These are phyloP conservation scores for Casuarina cunninghamiana DNA, from an alignment of 306 rosid genomes.

Conservation along the genomic window DNA sequence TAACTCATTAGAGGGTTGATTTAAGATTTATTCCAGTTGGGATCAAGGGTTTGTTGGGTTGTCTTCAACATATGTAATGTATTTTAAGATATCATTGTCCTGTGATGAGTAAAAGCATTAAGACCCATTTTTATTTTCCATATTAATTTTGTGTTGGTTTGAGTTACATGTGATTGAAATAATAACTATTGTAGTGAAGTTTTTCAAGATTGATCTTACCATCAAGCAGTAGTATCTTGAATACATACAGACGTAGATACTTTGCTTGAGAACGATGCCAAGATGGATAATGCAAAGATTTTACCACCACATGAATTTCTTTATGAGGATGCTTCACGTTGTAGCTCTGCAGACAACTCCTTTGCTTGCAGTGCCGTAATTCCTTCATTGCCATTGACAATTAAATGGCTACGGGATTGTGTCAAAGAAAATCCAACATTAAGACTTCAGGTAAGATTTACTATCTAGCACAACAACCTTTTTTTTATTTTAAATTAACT, in stretches of 20 bases:
- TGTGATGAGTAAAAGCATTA: not conserved
- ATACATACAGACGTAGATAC: constrained; percentile 41
- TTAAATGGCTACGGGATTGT: constrained; percentile 68
- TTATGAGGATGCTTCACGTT: constrained; percentile 39
- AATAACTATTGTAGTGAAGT: not conserved
- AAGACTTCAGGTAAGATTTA: constrained; percentile 50
- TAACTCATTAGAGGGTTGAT: not conserved
- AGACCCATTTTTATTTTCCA: not conserved
- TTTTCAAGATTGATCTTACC: constrained; percentile 15
- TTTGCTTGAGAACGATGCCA: constrained; percentile 34
- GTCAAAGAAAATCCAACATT: constrained; percentile 62
- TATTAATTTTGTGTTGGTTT: constrained; percentile 15
- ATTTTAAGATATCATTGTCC: not conserved
- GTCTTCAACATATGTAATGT: too few relatives aligned
- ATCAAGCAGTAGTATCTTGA: constrained; percentile 22
- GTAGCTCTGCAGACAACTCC: constrained; percentile 27
- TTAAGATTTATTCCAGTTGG: not conserved
- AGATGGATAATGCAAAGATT: constrained; percentile 29
- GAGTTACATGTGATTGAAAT: not conserved
- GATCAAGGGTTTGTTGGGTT: not conserved
- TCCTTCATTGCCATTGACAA: constrained; percentile 71
- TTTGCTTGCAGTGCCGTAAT: constrained; percentile 57
- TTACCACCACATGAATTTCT: constrained; percentile 49
- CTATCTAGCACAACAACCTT: not conserved
- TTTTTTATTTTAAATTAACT: not conserved